Base-by-base conservation (phyloP, 1,139 yeast species). In the Candida neerlandica region DNA sequence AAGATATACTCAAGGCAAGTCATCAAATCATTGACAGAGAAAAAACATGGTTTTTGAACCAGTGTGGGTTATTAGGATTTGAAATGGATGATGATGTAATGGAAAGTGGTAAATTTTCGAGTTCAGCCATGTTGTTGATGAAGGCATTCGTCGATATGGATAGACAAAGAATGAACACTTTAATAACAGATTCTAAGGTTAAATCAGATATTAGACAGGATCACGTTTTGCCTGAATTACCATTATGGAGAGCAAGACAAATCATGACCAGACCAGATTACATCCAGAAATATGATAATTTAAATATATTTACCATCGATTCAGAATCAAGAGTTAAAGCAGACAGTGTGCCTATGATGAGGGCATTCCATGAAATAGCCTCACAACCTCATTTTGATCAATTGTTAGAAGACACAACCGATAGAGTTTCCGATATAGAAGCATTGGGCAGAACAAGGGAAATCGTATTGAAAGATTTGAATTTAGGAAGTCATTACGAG, bases 51-150 rank as follows among this genome's bases (percentile, higher is more conserved):
- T 86, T 88, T 56, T 71, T 89, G 51, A 89, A 88, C 60, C 91
- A 88, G 58, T 88, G 96, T 67, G 95, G 91, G 0, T 70, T 89
- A 14, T 66, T 89, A 7, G 96, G 96, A 1, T 77, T 76, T 57
- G 82, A 75, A 21, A 88, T 89, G 96, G 96, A 89, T 64, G 96
- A 89, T 60, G 96, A 89, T 67, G 96, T 89, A 5, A 86, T 88
- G 88, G 95, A 87, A 55, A 78, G 82, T 54, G 96, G 96, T 5
- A 89, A 89, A 63, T 89, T 89, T 60, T 77, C 91, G 5, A 73
- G 85, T 1, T 78, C 89, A 42, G 94, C 96, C 10, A 87, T 88
- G 92, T 70, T 85, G 18, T 70, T 89, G 47, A 84, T 87, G 82
- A 73, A 81, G 50, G 90, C 81, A 53, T 79, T 89, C 59, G 96